A percentile compares a stretch with the other conserved stretches of the same genome.
These are phyloP conservation scores for Cercospora berteroae DNA, from an alignment of 2,329 filamentous ascomycete species.

Conservation along the genomic window DNA sequence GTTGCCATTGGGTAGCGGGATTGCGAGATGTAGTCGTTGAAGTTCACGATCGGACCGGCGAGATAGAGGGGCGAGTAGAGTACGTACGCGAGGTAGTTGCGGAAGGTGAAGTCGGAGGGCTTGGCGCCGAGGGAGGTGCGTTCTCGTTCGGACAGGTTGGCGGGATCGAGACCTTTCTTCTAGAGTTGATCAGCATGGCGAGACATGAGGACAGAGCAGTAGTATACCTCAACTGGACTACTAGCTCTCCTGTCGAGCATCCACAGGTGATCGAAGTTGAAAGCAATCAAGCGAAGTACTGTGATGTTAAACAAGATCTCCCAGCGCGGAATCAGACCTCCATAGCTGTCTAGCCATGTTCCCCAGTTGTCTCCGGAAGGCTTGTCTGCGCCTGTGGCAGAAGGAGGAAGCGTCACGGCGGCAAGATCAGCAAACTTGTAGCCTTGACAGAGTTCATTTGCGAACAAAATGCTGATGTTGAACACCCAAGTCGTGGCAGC, in stretches of 20 bases:
- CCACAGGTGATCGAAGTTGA: conserved; percentile 97
- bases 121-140: conserved; percentile 75
- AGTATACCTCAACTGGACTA: conserved; percentile 76
- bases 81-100: conserved; percentile 84
- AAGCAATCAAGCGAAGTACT: conserved; percentile 86
- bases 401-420: conserved; percentile 48
- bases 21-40: conserved; percentile 96
- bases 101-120: conserved; percentile 68
- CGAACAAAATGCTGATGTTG: conserved; percentile 80
- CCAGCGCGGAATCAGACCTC: conserved; percentile 86
- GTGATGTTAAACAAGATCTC: conserved; percentile 98
- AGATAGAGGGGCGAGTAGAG: conserved; percentile 93
- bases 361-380: conserved; percentile 54
- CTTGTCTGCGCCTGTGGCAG: conserved; percentile 42
- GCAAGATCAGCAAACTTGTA: conserved; percentile 70
- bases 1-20: conserved; percentile 69
- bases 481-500: conserved; percentile 83
- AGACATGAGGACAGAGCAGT: not conserved
- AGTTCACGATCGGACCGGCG: conserved; percentile 88
- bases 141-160: conserved; percentile 83
- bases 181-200: conserved; percentile 65
- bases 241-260: conserved; percentile 64
- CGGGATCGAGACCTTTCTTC: conserved; percentile 95
- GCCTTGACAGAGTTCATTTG: conserved; percentile 79
- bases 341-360: conserved; percentile 70